phyloP scores from a whole-genome alignment of 495 filamentous ascomycete species.

The Penicillium subrubescens region DNA sequence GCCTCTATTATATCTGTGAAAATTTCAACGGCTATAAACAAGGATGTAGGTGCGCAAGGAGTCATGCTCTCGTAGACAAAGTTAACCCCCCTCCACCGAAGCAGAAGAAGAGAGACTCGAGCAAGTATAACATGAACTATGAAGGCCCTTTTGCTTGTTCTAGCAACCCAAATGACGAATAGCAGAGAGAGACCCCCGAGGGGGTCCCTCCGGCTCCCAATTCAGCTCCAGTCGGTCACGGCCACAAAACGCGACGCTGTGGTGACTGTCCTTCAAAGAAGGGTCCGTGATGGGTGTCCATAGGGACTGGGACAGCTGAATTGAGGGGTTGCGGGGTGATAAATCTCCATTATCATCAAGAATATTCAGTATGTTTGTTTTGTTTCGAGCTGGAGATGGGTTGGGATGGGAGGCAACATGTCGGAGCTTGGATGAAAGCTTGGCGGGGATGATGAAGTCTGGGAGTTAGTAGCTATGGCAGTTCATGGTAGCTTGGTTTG shows the following conservation, averaged over 20 bases:
- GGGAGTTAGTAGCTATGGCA: background rate
- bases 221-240: conserved; percentile 51
- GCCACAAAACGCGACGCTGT: conserved; percentile 50
- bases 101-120: conserved; percentile 25
- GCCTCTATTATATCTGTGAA: background rate
- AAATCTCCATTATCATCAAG: background rate
- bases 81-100: conserved; percentile 15
- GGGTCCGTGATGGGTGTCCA: conserved; percentile 35
- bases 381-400: background rate
- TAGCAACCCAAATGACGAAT: conserved; percentile 38
- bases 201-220: conserved; percentile 27
- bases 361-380: background rate
- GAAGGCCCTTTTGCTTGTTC: conserved; percentile 50
- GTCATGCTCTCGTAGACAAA: conserved; percentile 52
- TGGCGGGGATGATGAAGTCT: background rate
- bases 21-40: background rate
- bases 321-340: conserved; percentile 37
- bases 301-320: conserved; percentile 45
- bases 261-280: conserved; percentile 46
- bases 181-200: conserved; percentile 10
- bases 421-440: background rate
- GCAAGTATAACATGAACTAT: conserved; percentile 53
- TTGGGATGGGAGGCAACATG: background rate
- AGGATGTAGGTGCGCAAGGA: conserved; percentile 54
- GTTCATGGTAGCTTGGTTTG: no score